phyloP scores from a whole-genome alignment of 768 basidiomycete species.

The Calocybe gangraenosa region DNA sequence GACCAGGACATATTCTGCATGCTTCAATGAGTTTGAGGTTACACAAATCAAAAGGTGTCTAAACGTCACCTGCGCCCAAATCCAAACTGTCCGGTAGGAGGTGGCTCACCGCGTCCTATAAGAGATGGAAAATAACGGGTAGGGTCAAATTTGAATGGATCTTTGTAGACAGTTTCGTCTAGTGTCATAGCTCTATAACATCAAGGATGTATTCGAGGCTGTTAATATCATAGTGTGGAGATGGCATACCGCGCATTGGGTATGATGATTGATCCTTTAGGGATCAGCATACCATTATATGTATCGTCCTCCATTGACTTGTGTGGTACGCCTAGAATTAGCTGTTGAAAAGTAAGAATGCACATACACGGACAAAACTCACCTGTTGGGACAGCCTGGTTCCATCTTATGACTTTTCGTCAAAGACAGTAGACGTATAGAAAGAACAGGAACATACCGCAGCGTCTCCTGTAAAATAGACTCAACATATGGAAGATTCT shows the following conservation, averaged over 20 bases:
- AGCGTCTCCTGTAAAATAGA: conserved; percentile 16
- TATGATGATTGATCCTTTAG: conserved; percentile 12
- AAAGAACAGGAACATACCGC: conserved; percentile 8
- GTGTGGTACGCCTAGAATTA: conserved; percentile 7
- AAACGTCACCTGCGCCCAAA: conserved; percentile 14
- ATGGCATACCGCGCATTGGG: conserved; percentile 10
- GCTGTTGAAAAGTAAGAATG: not conserved
- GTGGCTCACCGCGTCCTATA: conserved; percentile 11
- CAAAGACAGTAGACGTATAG: not conserved
- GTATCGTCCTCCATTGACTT: conserved; percentile 11
- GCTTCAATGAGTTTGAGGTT: too few species aligned
- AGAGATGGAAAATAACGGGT: conserved; percentile 12
- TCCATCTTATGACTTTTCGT: conserved; percentile 3
- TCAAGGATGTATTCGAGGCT: not conserved
- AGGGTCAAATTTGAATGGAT: conserved; percentile 12
- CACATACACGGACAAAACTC: not conserved
- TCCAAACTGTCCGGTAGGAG: conserved; percentile 8
- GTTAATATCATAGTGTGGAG: not conserved
- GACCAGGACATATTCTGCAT: not conserved
- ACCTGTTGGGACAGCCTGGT: conserved; percentile 9
- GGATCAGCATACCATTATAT: conserved; percentile 16
- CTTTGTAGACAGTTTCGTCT: conserved; percentile 11
- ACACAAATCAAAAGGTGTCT: not conserved
- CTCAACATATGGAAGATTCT: conserved; percentile 9
- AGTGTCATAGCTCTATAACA: conserved; percentile 14